These are phyloP conservation scores for Entomortierella parvispora DNA, from an alignment of 192 early-diverging fungal species.

Conservation along the genomic window DNA sequence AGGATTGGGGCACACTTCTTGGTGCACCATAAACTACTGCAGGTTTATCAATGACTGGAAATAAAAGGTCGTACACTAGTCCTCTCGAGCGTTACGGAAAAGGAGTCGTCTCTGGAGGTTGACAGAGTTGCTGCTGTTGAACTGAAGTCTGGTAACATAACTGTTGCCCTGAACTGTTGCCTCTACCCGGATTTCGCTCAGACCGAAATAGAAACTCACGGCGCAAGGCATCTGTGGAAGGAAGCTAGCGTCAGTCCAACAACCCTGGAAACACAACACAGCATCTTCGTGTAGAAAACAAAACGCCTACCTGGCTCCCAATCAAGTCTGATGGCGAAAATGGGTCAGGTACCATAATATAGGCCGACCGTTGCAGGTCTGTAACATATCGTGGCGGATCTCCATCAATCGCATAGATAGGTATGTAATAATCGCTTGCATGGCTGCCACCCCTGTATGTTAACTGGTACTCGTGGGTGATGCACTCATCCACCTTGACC, in stretches of 20 bases:
- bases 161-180: slow-evolving; percentile 3
- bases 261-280: neutral
- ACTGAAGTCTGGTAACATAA: slow-evolving; percentile 18
- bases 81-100: slow-evolving; percentile 4
- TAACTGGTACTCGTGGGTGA: neutral
- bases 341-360: slow-evolving; percentile 11
- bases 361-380: neutral
- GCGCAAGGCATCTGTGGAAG: neutral
- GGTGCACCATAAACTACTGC: too few species aligned
- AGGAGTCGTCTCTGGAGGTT: slow-evolving; percentile 2
- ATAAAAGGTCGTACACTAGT: too few species aligned
- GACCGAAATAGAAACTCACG: slow-evolving; percentile 17
- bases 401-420: slow-evolving; percentile 24
- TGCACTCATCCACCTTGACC: slow-evolving; percentile 24
- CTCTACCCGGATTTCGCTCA: slow-evolving; percentile 13
- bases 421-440: neutral
- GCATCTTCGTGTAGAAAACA: neutral
- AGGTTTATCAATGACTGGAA: too few species aligned
- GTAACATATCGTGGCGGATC: slow-evolving; percentile 21
- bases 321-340: neutral
- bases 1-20: too few species aligned
- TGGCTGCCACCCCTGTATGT: neutral
- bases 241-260: neutral
- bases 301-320: neutral
- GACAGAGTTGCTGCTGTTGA: neutral